Conservation (phyloP, 2,329 filamentous ascomycete species). For the Trichoderma arundinaceum region DNA sequence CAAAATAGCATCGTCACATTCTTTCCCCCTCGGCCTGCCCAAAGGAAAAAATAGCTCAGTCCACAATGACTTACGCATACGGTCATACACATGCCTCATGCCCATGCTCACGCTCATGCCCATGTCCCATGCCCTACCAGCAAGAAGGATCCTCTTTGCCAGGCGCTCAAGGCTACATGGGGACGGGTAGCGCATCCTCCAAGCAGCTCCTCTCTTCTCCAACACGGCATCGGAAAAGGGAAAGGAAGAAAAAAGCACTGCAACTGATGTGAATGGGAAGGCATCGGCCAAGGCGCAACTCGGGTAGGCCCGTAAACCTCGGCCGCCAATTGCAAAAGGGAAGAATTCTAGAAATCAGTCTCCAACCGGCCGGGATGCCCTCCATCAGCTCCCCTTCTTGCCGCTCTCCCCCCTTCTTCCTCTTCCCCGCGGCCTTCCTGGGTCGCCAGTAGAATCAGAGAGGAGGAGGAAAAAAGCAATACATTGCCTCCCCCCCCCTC, state of each 20-base stretch:
- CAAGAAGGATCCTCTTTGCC: slow-evolving; percentile 21
- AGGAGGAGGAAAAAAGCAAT: slow-evolving; percentile 4
- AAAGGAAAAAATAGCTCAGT: slow-evolving; percentile 28
- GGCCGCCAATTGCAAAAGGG: slow-evolving; percentile 19
- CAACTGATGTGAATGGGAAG: slow-evolving; percentile 1
- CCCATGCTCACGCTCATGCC: too few relatives aligned
- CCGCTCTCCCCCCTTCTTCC: slow-evolving; percentile 7
- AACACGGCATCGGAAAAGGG: neutral
- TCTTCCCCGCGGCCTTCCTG: slow-evolving; percentile 23
- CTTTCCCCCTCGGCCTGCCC: slow-evolving; percentile 19
- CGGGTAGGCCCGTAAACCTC: slow-evolving; percentile 15
- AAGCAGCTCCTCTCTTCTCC: neutral
- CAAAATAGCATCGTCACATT: slow-evolving; percentile 29
- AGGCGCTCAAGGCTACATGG: slow-evolving; percentile 9
- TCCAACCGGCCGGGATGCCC: slow-evolving; percentile 20
- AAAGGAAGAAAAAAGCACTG: neutral
- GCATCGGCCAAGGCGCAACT: slow-evolving; percentile 14
- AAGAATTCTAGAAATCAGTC: slow-evolving; percentile 29
- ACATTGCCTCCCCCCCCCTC: neutral
- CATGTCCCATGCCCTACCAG: slow-evolving; percentile 15
- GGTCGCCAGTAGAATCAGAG: slow-evolving; percentile 12
- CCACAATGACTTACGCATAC: slow-evolving; percentile 12
- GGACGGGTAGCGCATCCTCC: slow-evolving; percentile 22
- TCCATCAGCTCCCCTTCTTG: slow-evolving; percentile 7
- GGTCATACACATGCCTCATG: slow-evolving; percentile 19